phyloP scores from a whole-genome alignment of 495 filamentous ascomycete species.

The Lophiotrema nucula region DNA sequence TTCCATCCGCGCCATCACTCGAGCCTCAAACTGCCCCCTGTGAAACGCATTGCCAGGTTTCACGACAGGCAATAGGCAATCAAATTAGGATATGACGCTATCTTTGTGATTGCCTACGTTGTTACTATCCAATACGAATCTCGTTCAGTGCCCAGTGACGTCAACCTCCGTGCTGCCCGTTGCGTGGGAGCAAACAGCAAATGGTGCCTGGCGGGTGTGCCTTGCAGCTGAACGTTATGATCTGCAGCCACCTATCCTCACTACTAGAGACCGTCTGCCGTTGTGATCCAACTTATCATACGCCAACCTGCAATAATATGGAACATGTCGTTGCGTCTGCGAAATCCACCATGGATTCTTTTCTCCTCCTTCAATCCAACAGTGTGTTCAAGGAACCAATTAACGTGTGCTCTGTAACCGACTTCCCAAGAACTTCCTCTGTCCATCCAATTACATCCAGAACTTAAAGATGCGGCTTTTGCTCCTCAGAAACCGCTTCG shows the following conservation, averaged over 20 bases:
- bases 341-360: no score
- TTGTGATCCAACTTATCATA: no score
- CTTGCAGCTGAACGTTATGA: constrained; percentile 20
- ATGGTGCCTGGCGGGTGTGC: constrained; percentile 21
- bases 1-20: neutral
- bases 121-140: constrained; percentile 4
- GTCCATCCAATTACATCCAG: constrained; percentile 25
- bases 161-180: neutral
- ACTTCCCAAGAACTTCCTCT: neutral
- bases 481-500: constrained; percentile 25
- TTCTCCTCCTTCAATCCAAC: no score
- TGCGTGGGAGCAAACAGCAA: neutral
- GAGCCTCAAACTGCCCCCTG: constrained; percentile 10
- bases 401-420: no score
- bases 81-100: constrained; percentile 8
- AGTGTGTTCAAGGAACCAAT: no score
- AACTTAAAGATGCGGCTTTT: constrained; percentile 33
- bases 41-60: neutral
- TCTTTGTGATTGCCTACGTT: neutral
- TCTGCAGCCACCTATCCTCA: constrained; percentile 3
- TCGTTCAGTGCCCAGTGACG: neutral
- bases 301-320: no score
- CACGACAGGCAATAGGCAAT: neutral
- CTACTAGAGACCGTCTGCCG: no score
- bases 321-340: no score